Conservation (phyloP, 2,329 filamentous ascomycete species). For the Aspergillus fischeri region DNA sequence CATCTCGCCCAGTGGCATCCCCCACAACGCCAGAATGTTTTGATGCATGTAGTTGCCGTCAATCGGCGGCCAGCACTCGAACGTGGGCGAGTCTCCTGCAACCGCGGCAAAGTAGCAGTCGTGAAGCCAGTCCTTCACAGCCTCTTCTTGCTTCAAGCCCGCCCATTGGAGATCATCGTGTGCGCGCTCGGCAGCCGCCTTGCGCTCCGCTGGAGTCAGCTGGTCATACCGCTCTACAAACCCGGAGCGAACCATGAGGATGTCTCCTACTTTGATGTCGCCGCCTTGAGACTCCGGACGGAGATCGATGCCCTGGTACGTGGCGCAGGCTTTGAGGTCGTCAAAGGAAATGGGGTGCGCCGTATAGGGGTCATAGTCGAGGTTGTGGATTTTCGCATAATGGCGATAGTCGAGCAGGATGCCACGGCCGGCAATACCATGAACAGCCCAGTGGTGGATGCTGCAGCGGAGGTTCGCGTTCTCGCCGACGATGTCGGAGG, state of each 20-base stretch:
- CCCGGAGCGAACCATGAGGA: constrained; percentile 63
- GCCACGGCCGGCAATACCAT: constrained; percentile 41
- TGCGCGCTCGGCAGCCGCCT: constrained; percentile 26
- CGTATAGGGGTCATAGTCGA: constrained; percentile 50
- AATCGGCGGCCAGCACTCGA: constrained; percentile 59
- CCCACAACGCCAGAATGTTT: constrained; percentile 42
- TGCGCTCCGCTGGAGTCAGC: constrained; percentile 35
- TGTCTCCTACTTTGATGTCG: constrained; percentile 58
- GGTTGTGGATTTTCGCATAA: constrained; percentile 50
- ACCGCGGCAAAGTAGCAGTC: constrained; percentile 65
- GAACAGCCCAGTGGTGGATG: constrained; percentile 40
- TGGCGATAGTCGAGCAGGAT: constrained; percentile 41
- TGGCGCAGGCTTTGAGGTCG: constrained; percentile 57
- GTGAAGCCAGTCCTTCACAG: constrained; percentile 63
- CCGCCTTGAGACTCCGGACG: constrained; percentile 51
- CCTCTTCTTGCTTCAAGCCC: constrained; percentile 51
- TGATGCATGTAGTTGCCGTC: constrained; percentile 35
- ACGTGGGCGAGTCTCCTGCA: constrained; percentile 58
- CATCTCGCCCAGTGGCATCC: constrained; percentile 45
- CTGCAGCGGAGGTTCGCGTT: constrained; percentile 36
- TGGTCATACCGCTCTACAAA: constrained; percentile 56
- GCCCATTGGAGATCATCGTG: constrained; percentile 44
- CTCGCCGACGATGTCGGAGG: constrained; percentile 31
- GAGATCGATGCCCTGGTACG: constrained; percentile 59
- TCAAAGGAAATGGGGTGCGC: constrained; percentile 51